A percentile compares a stretch with the other conserved stretches of the same genome.
Evolutionary conservation across 345 rosid species (phyloP).

Genomic region (Gossypium ekmanianum): DNA sequence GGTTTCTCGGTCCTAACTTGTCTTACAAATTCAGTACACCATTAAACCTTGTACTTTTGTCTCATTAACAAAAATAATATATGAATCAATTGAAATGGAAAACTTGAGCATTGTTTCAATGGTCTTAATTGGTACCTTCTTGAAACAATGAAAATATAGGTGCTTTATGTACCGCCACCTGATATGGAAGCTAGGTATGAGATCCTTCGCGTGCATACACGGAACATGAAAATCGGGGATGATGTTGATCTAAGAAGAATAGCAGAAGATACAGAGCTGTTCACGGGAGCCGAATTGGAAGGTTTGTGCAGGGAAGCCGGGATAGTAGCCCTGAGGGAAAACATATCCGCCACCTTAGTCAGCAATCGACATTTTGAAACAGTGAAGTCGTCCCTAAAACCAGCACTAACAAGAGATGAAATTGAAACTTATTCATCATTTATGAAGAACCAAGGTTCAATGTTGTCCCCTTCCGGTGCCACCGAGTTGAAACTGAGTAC

Average conservation of each 20-base stretch:
- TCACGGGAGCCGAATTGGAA: conserved; percentile 84
- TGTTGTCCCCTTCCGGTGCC: neutral
- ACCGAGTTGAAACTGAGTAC: conserved; percentile 14
- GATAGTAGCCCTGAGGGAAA: conserved; percentile 74
- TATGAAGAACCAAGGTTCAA: conserved; percentile 25
- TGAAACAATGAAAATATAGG: conserved; percentile 29
- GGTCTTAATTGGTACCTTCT: neutral
- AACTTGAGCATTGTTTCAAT: neutral
- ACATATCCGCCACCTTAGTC: conserved; percentile 59
- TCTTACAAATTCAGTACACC: no score
- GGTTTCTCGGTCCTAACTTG: neutral
- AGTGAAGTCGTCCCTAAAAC: conserved; percentile 61
- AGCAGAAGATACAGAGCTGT: conserved; percentile 76
- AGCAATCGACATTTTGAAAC: conserved; percentile 59
- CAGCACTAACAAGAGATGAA: conserved; percentile 64
- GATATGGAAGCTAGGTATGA: conserved; percentile 73
- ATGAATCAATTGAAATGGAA: neutral
- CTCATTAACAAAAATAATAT: no score
- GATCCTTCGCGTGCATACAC: conserved; percentile 72
- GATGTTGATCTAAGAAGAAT: conserved; percentile 68
- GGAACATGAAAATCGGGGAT: conserved; percentile 58
- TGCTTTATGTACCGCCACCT: conserved; percentile 79
- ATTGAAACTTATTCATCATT: conserved; percentile 61
- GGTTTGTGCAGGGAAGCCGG: conserved; percentile 88
- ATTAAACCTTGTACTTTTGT: no score